Conservation (phyloP, 2,329 filamentous ascomycete genomes). For the Hawksworthiomyces lignivorus region DNA sequence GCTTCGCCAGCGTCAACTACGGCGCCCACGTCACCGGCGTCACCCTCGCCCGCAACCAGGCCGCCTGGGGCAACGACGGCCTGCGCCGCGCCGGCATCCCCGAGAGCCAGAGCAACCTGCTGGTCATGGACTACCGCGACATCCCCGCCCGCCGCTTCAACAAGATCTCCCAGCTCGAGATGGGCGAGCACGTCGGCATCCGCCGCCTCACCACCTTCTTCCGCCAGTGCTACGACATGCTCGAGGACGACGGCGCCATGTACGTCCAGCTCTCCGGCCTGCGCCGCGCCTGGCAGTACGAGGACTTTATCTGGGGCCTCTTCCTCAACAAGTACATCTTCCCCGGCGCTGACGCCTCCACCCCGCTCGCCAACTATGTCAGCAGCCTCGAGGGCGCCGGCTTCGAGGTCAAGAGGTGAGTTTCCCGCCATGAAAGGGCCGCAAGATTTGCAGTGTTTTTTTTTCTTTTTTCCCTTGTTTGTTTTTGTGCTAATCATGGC, state of each 20-base stretch:
- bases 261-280: conserved; percentile 94
- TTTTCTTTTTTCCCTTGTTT: too few species aligned
- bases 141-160: conserved; percentile 77
- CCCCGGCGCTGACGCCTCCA: conserved; percentile 92
- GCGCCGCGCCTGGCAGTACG: conserved; percentile 92
- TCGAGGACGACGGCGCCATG: conserved; percentile 92
- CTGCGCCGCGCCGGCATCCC: conserved; percentile 74
- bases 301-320: conserved; percentile 94
- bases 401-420: conserved; percentile 90
- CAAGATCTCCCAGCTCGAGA: conserved; percentile 96
- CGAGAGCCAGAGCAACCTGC: conserved; percentile 82
- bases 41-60: conserved; percentile 93
- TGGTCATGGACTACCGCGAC: conserved; percentile 97
- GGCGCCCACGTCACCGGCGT: conserved; percentile 76
- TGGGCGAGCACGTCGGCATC: conserved; percentile 97
- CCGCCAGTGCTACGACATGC: conserved; percentile 85
- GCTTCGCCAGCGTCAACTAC: conserved; percentile 88
- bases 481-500: too few species aligned
- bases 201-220: conserved; percentile 77
- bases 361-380: conserved; percentile 81
- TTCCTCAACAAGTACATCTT: conserved; percentile 99
- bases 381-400: conserved; percentile 78
- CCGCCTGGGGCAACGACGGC: conserved; percentile 89
- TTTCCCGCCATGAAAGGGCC: too few species aligned
- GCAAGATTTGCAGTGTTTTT: too few species aligned